Evolutionary conservation across 441 rosid species (phyloP).

Genomic region (Populus hybrid): DNA sequence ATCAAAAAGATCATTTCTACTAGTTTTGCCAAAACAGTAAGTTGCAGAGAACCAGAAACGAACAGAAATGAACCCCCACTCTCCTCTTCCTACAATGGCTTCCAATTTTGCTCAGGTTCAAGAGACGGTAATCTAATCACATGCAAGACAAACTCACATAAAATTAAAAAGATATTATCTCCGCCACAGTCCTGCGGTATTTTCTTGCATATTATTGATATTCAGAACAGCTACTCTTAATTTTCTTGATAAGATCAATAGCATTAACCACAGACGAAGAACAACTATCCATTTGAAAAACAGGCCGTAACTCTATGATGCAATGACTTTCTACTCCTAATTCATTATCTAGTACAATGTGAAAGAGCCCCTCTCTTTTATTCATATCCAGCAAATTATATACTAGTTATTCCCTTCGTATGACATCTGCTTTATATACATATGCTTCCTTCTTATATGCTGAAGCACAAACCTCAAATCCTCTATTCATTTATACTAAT

Average conservation of each 20-base stretch:
- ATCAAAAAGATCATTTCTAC: neutral
- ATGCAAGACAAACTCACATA: neutral
- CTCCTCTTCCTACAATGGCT: neutral
- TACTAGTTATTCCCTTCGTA: neutral
- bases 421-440: neutral
- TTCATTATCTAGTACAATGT: neutral
- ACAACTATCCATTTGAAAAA: neutral
- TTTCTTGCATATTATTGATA: neutral
- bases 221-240: neutral
- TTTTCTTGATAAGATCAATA: neutral
- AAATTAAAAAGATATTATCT: neutral
- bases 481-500: neutral
- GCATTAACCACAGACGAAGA: neutral
- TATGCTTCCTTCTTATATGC: neutral
- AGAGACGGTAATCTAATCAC: neutral
- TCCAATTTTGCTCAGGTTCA: neutral
- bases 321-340: neutral
- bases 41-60: neutral
- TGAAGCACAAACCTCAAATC: neutral
- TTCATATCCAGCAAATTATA: neutral
- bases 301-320: neutral
- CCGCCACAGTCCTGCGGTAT: neutral
- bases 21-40: neutral
- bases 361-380: neutral
- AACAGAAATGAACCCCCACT: neutral